Conservation (phyloP, 2,329 filamentous ascomycete genomes). For the Diaporthe longicolla region DNA sequence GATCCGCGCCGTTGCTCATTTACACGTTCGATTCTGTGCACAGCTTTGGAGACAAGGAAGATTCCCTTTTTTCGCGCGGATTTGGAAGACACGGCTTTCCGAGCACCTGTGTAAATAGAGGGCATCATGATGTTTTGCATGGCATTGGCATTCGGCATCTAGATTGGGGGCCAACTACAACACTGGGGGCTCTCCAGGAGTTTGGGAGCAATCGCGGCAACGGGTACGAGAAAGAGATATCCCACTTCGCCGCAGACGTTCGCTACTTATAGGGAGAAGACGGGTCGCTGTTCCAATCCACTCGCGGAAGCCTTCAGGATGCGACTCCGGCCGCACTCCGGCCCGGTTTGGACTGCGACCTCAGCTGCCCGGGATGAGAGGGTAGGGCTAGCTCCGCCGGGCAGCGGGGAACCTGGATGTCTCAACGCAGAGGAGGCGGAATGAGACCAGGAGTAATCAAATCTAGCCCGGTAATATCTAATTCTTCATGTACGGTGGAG, state of each 20-base stretch:
- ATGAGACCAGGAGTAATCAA: slow-evolving; percentile 40
- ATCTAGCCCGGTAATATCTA: slow-evolving; percentile 59
- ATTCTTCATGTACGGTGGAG: slow-evolving; percentile 54
- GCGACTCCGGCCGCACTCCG: slow-evolving; percentile 38
- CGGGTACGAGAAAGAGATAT: slow-evolving; percentile 54
- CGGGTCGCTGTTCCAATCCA: slow-evolving; percentile 42
- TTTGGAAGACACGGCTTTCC: slow-evolving; percentile 50
- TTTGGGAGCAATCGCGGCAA: slow-evolving; percentile 60
- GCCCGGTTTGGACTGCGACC: slow-evolving; percentile 41
- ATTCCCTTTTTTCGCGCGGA: slow-evolving; percentile 40
- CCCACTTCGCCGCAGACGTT: slow-evolving; percentile 61
- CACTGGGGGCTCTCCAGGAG: slow-evolving; percentile 56
- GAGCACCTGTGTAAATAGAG: slow-evolving; percentile 62
- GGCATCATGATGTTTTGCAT: slow-evolving; percentile 65
- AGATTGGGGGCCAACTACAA: slow-evolving; percentile 55
- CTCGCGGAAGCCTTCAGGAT: slow-evolving; percentile 46
- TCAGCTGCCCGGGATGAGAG: slow-evolving; percentile 49
- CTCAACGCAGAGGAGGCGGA: slow-evolving; percentile 28
- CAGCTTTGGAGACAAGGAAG: slow-evolving; percentile 42
- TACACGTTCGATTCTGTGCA: slow-evolving; percentile 44
- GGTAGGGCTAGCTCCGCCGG: slow-evolving; percentile 52
- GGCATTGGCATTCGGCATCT: slow-evolving; percentile 63
- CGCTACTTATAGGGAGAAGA: slow-evolving; percentile 53
- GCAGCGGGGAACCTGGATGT: slow-evolving; percentile 36
- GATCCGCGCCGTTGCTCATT: slow-evolving; percentile 36